These are phyloP conservation scores for Carex cristatella DNA, from an alignment of 176 grass and related monocot genomes.

Conservation along the genomic window DNA sequence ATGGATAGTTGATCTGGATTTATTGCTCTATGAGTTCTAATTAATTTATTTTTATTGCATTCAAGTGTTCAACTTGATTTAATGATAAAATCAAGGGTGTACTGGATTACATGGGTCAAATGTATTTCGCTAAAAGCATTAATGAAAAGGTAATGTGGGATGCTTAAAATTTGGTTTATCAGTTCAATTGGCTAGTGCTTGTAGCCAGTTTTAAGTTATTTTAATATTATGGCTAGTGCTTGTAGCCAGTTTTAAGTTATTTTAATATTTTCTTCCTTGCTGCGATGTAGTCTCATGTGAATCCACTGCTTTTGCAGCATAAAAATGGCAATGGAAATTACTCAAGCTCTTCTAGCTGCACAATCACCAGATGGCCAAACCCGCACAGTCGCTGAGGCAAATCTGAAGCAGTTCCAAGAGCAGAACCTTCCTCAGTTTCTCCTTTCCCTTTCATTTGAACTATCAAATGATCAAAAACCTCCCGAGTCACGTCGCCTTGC, in stretches of 20 bases:
- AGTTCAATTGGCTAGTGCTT: neutral
- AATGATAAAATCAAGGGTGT: neutral
- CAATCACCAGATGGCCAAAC: conserved; percentile 65
- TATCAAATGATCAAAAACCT: conserved; percentile 59
- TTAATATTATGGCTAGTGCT: neutral
- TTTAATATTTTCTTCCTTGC: neutral
- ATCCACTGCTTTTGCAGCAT: neutral
- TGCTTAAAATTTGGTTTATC: neutral
- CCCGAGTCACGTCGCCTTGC: conserved; percentile 74
- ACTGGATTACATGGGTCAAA: neutral
- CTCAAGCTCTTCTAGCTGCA: conserved; percentile 59
- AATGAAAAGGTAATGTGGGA: neutral
- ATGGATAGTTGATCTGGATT: neutral
- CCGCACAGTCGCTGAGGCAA: conserved; percentile 53
- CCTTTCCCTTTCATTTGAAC: conserved; percentile 63
- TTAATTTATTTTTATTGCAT: neutral
- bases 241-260: neutral
- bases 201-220: neutral
- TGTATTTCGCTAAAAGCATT: neutral
- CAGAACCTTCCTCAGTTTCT: conserved; percentile 83
- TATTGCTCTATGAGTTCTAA: neutral
- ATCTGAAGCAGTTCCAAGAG: conserved; percentile 82
- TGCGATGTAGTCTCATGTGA: neutral
- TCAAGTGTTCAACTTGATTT: neutral
- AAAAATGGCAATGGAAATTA: conserved; percentile 59